Evolutionary conservation across 371 early-diverging fungal species (phyloP), one percentile per base, ranked within the genome.

Genomic region (Homolaphlyctis polyrhiza): DNA sequence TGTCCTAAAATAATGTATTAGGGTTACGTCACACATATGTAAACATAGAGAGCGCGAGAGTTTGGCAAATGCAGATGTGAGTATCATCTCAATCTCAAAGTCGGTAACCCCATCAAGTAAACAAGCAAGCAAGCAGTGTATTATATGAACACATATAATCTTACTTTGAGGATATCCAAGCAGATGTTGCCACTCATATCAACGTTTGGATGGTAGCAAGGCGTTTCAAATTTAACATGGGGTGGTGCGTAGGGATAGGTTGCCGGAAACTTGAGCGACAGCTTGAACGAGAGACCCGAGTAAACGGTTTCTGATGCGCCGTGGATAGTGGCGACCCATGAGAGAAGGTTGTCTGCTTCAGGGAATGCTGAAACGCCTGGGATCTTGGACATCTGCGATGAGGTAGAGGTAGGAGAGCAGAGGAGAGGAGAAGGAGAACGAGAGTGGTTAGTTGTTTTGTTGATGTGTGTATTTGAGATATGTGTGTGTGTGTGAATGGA

Each of bases 131-230:
- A n/a, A 57, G 6, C 67, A 70, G 29, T 32, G 47, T 14, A 11
- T n/a, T 6, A 13, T n/a, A 8, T 32, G 18, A n/a, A 34, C 5
- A 45, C 45, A 45, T 45, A 45, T 28, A 25, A 18, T 33, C 47
- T 18, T 27, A 78, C 82, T 64, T 84, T 88, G 25, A 88, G 70
- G 35, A 88, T 88, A 63, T 88, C 89, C 63, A 88, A 64, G 58
- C 89, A 88, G 50, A 88, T 88, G 51, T 73, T 80, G 27, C 89
- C 89, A 25, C 52, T 64, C 36, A 73, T 66, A 65, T 87, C 89
- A 18, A 88, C 87, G 61, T 89, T 89, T 1, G 89, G 89, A 64
- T 89, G 89, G 74, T 73, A 89, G 64, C 75, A 76, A 2, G 78
- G 79, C 18, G 87, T 80, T 35, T 76, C 75, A 62, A 89, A 89